phyloP scores from a whole-genome alignment of 768 basidiomycete genomes.

The Phylloporus sp. region DNA sequence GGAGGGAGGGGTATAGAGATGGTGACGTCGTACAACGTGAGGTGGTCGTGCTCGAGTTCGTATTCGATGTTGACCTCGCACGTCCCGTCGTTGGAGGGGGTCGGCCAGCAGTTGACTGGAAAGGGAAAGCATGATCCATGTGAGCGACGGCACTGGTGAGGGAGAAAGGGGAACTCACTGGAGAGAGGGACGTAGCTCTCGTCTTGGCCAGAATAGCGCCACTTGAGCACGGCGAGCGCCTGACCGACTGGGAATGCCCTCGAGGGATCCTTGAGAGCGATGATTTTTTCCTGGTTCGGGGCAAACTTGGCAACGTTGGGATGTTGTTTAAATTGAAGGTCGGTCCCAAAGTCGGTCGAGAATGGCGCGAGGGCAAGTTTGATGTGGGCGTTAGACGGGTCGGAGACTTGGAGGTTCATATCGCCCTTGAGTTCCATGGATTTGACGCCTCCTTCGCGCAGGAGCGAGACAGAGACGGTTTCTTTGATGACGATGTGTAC shows the following conservation, averaged over 20 bases:
- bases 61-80: slow-evolving; percentile 96
- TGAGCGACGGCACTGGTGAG: background rate
- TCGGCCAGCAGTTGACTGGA: slow-evolving; percentile 95
- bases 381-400: slow-evolving; percentile 66
- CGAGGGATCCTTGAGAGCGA: slow-evolving; percentile 80
- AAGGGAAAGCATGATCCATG: background rate
- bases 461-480: slow-evolving; percentile 68
- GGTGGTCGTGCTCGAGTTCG: slow-evolving; percentile 81
- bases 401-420: slow-evolving; percentile 85
- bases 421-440: slow-evolving; percentile 92
- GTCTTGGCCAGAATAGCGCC: slow-evolving; percentile 87
- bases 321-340: slow-evolving; percentile 94
- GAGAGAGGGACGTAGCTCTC: slow-evolving; percentile 89
- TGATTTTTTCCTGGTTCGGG: slow-evolving; percentile 57
- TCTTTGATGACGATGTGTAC: slow-evolving; percentile 87
- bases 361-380: slow-evolving; percentile 59
- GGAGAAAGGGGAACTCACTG: slow-evolving; percentile 48
- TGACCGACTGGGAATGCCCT: slow-evolving; percentile 86
- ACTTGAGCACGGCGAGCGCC: slow-evolving; percentile 82
- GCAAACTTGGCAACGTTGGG: slow-evolving; percentile 88
- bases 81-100: slow-evolving; percentile 85
- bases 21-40: slow-evolving; percentile 77
- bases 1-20: slow-evolving; percentile 90
- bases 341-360: slow-evolving; percentile 54
- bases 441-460: slow-evolving; percentile 88